Base-by-base conservation (phyloP, 2,329 filamentous ascomycete genomes). In the Fusarium protoensiforme region DNA sequence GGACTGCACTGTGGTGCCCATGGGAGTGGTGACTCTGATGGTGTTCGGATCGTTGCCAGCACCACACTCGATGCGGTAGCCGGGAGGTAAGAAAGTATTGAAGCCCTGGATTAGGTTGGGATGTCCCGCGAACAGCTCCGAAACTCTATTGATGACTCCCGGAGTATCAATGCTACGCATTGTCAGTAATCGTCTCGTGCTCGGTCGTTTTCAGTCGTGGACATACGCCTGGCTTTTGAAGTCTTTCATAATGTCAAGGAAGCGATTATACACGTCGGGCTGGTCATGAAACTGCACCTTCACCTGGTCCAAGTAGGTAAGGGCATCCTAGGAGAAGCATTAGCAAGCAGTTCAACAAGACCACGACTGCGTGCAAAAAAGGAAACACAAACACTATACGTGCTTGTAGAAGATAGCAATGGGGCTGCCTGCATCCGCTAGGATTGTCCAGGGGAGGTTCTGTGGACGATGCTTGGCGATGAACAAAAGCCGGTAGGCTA, bases 171-270 rank as follows among this genome's bases (percentile, higher is more conserved):
- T 99, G 5, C 93, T 92, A 67, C 29, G 29, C 29, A 66, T 59
- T 31, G 73, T 86, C 72, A 85, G 78, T 67, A 66, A 43, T 11
- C 10, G 13, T 27, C 10, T 18, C 20, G 11, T 14, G 2, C 22
- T 46, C 16, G 29, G 16, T 51, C 62, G 31, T 48, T 10, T n/a
- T 20, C 14, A 31, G 5, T 29, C 43, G 54, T 20, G 24, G 64
- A 88, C 93, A 84, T 86, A 95, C 90, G 95, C 95, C 84, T 98
- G 96, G 78, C 95, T 98, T 84, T 99, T 99, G 82, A 99, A 99
- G 78, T 99, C 96, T 80, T 99, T 99, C 96, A 99, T 99, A 57
- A 99, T 99, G 77, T 99, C 96, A 53, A 99, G 85, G 78, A 99
- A 98, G 39, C 94, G 89, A 79, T 98, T 98, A 79, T 99, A 99